These are phyloP conservation scores for Paracamarosporium sp. DNA, from an alignment of 2,329 filamentous ascomycete genomes.

Conservation along the genomic window DNA sequence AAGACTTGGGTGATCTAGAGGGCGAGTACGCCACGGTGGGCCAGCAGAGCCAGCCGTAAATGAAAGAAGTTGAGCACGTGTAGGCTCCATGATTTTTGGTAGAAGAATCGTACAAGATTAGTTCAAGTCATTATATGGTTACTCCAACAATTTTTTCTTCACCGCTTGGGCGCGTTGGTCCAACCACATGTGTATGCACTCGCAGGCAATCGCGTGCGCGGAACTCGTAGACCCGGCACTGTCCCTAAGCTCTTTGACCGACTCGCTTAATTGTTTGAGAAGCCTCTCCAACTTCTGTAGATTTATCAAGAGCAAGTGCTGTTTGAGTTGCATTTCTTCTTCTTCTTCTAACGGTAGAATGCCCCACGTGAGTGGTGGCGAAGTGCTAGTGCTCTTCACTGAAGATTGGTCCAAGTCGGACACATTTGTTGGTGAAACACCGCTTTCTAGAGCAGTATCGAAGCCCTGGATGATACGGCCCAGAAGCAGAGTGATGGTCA, in stretches of 20 bases:
- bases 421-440: not conserved
- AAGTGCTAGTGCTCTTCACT: no score
- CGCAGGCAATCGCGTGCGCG: not conserved
- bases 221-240: not conserved
- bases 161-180: not conserved
- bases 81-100: no score
- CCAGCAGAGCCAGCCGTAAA: no score
- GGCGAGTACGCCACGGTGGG: not conserved
- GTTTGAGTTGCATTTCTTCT: not conserved
- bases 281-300: not conserved
- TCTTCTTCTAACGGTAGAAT: not conserved
- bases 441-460: not conserved
- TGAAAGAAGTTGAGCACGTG: no score
- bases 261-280: not conserved
- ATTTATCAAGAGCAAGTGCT: not conserved
- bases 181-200: conserved; percentile 5
- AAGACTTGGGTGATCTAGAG: not conserved
- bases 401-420: no score
- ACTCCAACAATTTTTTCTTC: not conserved
- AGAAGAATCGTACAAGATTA: no score
- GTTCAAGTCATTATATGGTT: no score
- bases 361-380: no score
- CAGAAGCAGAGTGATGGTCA: not conserved
- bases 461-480: not conserved
- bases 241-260: not conserved